Conservation (phyloP, 208 protist genomes). For the Vickermania spadyakhi region DNA sequence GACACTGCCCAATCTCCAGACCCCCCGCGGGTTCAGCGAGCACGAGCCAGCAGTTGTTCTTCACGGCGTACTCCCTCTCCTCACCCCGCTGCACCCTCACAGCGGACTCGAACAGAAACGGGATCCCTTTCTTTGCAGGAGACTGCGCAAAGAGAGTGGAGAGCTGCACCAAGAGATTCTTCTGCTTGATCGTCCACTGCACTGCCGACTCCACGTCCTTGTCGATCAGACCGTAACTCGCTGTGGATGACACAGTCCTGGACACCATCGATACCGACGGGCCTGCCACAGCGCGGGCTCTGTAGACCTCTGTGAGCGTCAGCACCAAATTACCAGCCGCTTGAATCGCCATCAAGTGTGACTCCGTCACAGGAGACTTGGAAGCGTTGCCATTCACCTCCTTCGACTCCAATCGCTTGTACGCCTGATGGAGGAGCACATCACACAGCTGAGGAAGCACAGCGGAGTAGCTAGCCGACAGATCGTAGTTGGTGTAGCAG, state of each 20-base stretch:
- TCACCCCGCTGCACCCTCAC: conserved; percentile 24
- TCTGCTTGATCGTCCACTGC: conserved; percentile 24
- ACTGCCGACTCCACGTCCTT: conserved; percentile 1
- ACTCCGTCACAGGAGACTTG: not conserved
- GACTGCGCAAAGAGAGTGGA: conserved; percentile 48
- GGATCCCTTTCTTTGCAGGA: conserved; percentile 68
- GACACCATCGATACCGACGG: not conserved
- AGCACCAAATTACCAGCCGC: not conserved
- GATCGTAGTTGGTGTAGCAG: conserved; percentile 83
- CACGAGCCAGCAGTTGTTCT: conserved; percentile 32
- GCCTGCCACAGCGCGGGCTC: no score
- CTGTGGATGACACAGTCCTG: no score
- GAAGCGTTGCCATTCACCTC: not conserved
- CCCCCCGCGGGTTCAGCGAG: conserved; percentile 57
- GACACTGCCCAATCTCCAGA: conserved; percentile 61
- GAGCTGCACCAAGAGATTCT: conserved; percentile 52
- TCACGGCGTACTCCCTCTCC: conserved; percentile 2
- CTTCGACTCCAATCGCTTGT: not conserved
- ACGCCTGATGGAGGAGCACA: conserved; percentile 36
- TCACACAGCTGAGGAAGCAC: conserved; percentile 60
- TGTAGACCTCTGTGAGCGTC: not conserved
- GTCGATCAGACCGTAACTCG: not conserved
- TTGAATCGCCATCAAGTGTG: not conserved
- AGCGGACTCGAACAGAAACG: conserved; percentile 58
- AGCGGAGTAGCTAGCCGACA: conserved; percentile 57